Base-by-base conservation (phyloP, 768 basidiomycete genomes). In the Mycena chlorophos region DNA sequence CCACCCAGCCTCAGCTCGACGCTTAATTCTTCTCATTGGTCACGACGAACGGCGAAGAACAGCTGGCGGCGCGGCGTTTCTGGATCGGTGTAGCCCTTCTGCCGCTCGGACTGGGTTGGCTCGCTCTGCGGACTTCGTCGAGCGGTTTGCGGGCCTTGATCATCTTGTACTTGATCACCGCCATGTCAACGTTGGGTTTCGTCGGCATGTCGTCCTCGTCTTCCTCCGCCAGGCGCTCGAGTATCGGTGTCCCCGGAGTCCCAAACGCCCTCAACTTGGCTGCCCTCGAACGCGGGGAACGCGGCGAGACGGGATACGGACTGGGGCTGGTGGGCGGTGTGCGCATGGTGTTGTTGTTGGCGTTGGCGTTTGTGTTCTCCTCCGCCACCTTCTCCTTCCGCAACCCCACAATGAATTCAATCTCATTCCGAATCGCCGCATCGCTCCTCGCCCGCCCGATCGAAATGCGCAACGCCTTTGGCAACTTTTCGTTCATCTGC, bases 321-420 rank as follows among this genome's bases (percentile, higher is more conserved):
- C n/a, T n/a, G 45, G 45, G 26, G 23, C 27, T 27, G 45, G 23
- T 14, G 45, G 45, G 5, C 23, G 45, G 5, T 20, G 20, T n/a
- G 20, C 8, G 14, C 20, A n/a, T 10, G 5, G 60, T 61, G 30
- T 29, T 57, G 23, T 54, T 51, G 49, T 49, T 55, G n/a, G n/a
- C n/a, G n/a, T n/a, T n/a, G n/a, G 42, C 55, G 49, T 17, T 52
- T 56, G 25, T 50, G 23, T 57, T 53, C 6, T 54, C 60, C 40
- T 57, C 55, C 14, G 28, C 55, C 46, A 23, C 42, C 49, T 53
- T 57, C 19, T 68, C 65, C 45, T 70, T 62, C 29, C 74, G 62
- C 22, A 89, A 76, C 2, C 86, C 87, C 45, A 87, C 85, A 40
- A 88, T 52, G 34, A 77, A 70, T 64, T 88, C 87, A 54, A 90